These are phyloP conservation scores for Sarocladiaceae sp. DNA, from an alignment of 2,329 filamentous ascomycete genomes.

Conservation along the genomic window DNA sequence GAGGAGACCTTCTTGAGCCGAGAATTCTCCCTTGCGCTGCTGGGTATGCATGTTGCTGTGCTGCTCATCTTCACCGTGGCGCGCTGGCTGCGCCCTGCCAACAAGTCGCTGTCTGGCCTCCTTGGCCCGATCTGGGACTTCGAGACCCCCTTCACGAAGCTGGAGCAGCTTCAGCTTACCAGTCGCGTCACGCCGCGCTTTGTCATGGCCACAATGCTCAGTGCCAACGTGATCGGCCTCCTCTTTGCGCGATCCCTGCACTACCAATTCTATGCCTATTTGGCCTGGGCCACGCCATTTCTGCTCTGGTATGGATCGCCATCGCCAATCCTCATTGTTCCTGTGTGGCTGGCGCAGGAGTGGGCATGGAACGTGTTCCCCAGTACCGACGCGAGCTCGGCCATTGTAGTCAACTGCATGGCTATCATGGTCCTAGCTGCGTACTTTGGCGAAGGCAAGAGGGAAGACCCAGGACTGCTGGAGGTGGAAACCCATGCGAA, in stretches of 20 bases:
- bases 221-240: slow-evolving; percentile 71
- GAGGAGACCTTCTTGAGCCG: slow-evolving; percentile 70
- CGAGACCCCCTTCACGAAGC: slow-evolving; percentile 37
- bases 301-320: slow-evolving; percentile 73
- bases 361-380: slow-evolving; percentile 94
- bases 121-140: slow-evolving; percentile 33
- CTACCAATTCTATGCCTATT: slow-evolving; percentile 92
- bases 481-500: slow-evolving; percentile 15
- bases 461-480: not conserved
- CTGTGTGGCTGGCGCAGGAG: slow-evolving; percentile 73
- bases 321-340: slow-evolving; percentile 60
- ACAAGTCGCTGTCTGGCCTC: slow-evolving; percentile 51
- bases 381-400: slow-evolving; percentile 55
- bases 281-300: slow-evolving; percentile 84
- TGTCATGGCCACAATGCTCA: slow-evolving; percentile 69
- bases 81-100: slow-evolving; percentile 67
- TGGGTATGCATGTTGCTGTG: slow-evolving; percentile 59
- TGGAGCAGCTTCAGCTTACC: slow-evolving; percentile 52
- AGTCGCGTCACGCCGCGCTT: slow-evolving; percentile 61
- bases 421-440: slow-evolving; percentile 57
- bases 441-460: slow-evolving; percentile 43
- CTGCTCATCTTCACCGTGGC: slow-evolving; percentile 59
- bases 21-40: slow-evolving; percentile 60
- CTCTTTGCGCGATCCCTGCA: slow-evolving; percentile 83
- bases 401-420: slow-evolving; percentile 63